Conservation (phyloP, 768 basidiomycete species). For the Russula brevipes region DNA sequence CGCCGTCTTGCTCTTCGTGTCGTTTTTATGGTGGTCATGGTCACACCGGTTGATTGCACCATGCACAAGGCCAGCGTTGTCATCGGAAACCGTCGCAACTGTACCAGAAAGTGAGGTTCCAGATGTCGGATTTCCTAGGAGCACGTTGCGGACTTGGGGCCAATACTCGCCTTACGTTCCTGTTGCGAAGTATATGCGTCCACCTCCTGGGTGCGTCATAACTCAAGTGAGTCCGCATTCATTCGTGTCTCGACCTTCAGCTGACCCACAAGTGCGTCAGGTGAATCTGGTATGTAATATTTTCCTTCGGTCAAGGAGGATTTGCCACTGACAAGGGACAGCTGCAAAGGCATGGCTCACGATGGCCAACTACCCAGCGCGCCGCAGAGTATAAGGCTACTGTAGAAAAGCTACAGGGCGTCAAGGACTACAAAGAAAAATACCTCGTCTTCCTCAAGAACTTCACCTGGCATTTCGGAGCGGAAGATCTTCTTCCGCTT, state of each 20-base stretch:
- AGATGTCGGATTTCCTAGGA: constrained; percentile 15
- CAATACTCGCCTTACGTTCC: constrained; percentile 59
- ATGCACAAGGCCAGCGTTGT: constrained; percentile 31
- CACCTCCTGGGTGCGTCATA: constrained; percentile 47
- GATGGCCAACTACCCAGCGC: constrained; percentile 60
- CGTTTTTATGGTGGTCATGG: constrained; percentile 9
- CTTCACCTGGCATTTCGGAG: constrained; percentile 56
- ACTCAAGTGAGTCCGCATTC: constrained; percentile 43
- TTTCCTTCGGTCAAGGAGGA: neutral
- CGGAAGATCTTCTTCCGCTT: constrained; percentile 55
- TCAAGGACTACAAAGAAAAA: constrained; percentile 40
- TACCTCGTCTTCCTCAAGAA: constrained; percentile 52
- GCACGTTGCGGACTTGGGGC: constrained; percentile 40
- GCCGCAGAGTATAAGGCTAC: constrained; percentile 41
- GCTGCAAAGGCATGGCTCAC: constrained; percentile 78
- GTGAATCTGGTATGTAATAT: constrained; percentile 51
- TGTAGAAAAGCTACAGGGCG: constrained; percentile 50
- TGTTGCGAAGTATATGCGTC: constrained; percentile 40
- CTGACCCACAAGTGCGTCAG: constrained; percentile 31
- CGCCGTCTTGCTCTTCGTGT: neutral
- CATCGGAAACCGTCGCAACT: constrained; percentile 21
- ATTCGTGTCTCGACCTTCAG: neutral
- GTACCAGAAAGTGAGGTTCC: constrained; percentile 25
- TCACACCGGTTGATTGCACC: neutral
- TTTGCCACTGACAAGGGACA: constrained; percentile 28